Base-by-base conservation (phyloP, 345 rosid species). In the Boechera retrofracta region DNA sequence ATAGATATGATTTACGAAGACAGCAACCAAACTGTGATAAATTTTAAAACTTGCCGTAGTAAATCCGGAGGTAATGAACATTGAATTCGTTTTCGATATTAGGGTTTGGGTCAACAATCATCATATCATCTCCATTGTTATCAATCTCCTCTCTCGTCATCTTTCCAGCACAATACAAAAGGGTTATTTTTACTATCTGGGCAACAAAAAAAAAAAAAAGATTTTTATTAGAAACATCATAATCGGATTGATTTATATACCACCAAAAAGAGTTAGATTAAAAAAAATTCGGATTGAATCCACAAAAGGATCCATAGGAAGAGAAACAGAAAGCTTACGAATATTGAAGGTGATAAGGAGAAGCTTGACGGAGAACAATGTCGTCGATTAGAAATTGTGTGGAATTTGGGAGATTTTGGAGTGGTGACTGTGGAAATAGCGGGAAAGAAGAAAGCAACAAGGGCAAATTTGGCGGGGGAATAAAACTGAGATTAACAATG, bases 21-120 rank as follows among this genome's bases (percentile, higher is more conserved):
- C 51, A 21, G 24, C 4, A 36, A 52, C 3, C 36, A 2, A 62
- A 65, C 60, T 38, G 41, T 21, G 32, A 33, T 2, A 5, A 42
- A 5, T 1, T 5, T 28, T 3, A 55, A 67, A 60, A 74, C 68
- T 75, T 82, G 87, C 97, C 93, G 10, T 93, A 93, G 81, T 89
- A 93, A 45, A 87, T 84, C 73, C 80, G 76, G 75, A 88, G 96
- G 81, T 87, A 76, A 69, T 86, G 85, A 45, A 82, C 58, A 69
- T 91, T 83, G 79, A 91, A 87, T 36, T 80, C 92, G 16, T 84
- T 64, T 26, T 56, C 59, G 48, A 73, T 80, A 45, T 31, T 78
- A 44, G 73, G 75, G 59, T 56, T 85, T 74, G 69, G 60, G 36
- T 44, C 81, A 55, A 88, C 95, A 38, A 90, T 85, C 79, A 70